A percentile compares a stretch with the other conserved stretches of the same genome.
Conservation (phyloP, 257 asterid genomes). For the Solanum dulcamara region DNA sequence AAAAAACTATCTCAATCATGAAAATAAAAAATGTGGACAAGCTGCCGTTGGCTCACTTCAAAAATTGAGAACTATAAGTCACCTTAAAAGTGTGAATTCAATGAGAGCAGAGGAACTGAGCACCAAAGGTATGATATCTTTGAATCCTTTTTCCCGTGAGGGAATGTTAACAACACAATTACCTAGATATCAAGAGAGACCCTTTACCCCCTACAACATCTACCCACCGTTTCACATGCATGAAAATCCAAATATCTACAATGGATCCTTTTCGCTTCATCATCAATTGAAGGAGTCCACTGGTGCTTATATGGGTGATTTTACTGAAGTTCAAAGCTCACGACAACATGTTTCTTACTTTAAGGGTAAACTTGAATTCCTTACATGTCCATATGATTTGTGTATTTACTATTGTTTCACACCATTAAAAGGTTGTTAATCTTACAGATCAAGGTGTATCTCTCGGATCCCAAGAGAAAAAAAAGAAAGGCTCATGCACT, state of each 20-base stretch:
- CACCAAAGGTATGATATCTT: not conserved
- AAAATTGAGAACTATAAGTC: constrained; percentile 17
- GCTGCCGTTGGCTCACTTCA: not conserved
- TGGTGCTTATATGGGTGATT: not conserved
- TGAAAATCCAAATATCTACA: constrained; percentile 4
- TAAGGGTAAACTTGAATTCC: not conserved
- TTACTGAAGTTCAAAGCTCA: not conserved
- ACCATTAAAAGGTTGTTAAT: not conserved
- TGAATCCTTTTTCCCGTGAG: not conserved
- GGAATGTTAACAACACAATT: not conserved
- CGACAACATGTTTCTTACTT: not conserved
- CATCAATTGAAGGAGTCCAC: not conserved
- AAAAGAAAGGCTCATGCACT: not conserved
- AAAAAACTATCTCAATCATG: no score
- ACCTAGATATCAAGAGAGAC: not conserved
- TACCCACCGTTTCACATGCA: constrained; percentile 22
- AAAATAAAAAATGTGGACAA: not conserved
- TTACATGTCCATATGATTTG: not conserved
- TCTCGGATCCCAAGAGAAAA: not conserved
- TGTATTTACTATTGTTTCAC: not conserved
- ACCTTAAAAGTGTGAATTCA: constrained; percentile 5
- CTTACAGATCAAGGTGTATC: constrained; percentile 1
- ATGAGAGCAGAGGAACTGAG: not conserved
- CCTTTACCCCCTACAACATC: not conserved
- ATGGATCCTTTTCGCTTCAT: not conserved